Conservation (phyloP, 2,329 filamentous ascomycete genomes). For the Colletotrichum phormii region DNA sequence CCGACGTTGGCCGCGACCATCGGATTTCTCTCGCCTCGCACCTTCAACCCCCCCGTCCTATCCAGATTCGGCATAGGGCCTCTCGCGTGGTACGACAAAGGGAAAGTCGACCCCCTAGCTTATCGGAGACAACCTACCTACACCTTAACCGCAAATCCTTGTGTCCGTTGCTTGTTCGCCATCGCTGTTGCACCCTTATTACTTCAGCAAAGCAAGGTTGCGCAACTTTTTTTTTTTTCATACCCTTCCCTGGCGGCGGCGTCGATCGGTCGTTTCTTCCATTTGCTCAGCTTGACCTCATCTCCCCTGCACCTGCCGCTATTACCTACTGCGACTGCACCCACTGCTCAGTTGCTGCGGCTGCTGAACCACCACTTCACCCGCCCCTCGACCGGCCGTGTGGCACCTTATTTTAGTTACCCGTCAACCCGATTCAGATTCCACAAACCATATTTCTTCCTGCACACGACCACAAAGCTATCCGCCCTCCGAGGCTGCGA, state of each 20-base stretch:
- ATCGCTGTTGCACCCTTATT: slow-evolving; percentile 11
- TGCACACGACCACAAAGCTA: slow-evolving; percentile 34
- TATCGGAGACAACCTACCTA: slow-evolving; percentile 12
- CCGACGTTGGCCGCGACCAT: not conserved
- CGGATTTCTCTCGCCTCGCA: not conserved
- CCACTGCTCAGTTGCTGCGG: not conserved
- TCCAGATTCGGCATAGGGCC: slow-evolving; percentile 16
- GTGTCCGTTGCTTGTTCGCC: slow-evolving; percentile 8
- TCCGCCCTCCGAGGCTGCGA: slow-evolving; percentile 29
- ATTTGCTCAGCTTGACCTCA: slow-evolving; percentile 8
- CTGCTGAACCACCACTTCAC: not conserved
- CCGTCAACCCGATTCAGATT: slow-evolving; percentile 34
- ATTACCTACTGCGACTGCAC: not conserved
- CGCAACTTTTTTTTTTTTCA: slow-evolving; percentile 23
- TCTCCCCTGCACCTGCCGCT: not conserved
- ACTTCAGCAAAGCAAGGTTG: slow-evolving; percentile 36
- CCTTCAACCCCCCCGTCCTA: slow-evolving; percentile 6
- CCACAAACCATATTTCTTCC: slow-evolving; percentile 27
- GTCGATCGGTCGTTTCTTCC: not conserved
- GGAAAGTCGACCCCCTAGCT: slow-evolving; percentile 6
- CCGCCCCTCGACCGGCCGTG: slow-evolving; percentile 30
- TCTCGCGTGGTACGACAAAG: slow-evolving; percentile 11
- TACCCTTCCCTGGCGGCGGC: not conserved
- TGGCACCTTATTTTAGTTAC: slow-evolving; percentile 37
- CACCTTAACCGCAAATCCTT: not conserved